Evolutionary conservation across 257 asterid genomes (phyloP), one percentile per base, ranked within the genome.

Genomic region (Nicotiana knightiana): DNA sequence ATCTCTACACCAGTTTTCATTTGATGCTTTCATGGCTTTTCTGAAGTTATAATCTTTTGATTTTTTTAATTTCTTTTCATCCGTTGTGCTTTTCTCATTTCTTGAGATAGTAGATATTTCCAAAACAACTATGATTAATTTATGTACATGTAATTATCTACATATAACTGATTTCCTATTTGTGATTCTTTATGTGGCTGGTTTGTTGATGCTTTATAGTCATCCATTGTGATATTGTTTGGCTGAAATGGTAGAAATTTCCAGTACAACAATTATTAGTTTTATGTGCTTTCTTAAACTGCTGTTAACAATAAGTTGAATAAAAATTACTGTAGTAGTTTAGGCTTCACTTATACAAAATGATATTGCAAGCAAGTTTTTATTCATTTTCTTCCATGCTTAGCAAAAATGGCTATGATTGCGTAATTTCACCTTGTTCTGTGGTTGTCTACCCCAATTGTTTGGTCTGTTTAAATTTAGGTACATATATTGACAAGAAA

Each of bases 401-500:
- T 53, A 53, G 18, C 18, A 15, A 58, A 63, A 63, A 26, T 26
- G 33, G 17, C 30, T 11, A 43, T 18, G 55, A 37, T 37, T 48
- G 26, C 21, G 21, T 11, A 6, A 39, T 46, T 46, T 71, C 79
- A 12, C 79, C 2, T 2, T 73, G 43, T 48, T 4, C 16, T 51
- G 1, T 13, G 62, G 26, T 73, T 43, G 26, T 73, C 62, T 73
- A 48, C 51, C 39, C 62, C 12, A 4, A 7, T 48, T 12, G 58
- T 53, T 53, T 48, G 61, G 43, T 51, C 9, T 73, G 9, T 6
- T 53, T 35, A 3, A 16, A 58, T 11, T 7, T 59, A 70, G 81
- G 85, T 33, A 82, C 81, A 4, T 82, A 73, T 4, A 86, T 88
- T 46, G 87, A 85, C 70, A 88, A 86, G 86, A 86, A 88, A 85